phyloP scores from a whole-genome alignment of 768 basidiomycete species.

The Ramaria sp. region DNA sequence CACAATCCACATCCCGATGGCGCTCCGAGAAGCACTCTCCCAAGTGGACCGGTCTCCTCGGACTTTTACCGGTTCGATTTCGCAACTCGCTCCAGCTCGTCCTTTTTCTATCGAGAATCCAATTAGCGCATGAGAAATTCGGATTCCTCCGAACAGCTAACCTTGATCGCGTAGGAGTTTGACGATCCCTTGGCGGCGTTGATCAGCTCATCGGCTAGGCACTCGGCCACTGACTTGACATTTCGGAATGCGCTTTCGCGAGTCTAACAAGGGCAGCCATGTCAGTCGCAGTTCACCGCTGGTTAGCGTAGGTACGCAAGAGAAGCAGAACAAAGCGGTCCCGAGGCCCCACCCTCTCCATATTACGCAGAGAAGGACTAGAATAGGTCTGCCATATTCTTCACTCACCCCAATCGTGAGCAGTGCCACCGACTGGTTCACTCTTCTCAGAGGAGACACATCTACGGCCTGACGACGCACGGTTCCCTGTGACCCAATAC shows the following conservation, averaged over 20 bases:
- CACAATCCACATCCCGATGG: not conserved
- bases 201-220: constrained; percentile 98
- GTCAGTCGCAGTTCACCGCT: not conserved
- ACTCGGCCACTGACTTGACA: constrained; percentile 98
- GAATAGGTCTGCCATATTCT: not conserved
- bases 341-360: not conserved
- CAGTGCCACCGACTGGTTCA: constrained; percentile 94
- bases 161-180: constrained; percentile 99
- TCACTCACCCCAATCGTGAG: constrained; percentile 86
- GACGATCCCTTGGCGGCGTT: constrained; percentile 99
- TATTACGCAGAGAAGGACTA: not conserved
- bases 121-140: not conserved
- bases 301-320: not conserved
- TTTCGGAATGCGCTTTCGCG: constrained; percentile 99
- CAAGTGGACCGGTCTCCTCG: constrained; percentile 34
- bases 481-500: constrained; percentile 99
- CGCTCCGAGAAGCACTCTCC: constrained; percentile 2
- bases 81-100: constrained; percentile 99
- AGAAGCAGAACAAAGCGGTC: not conserved
- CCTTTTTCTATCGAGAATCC: constrained; percentile 66
- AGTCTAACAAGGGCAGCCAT: constrained; percentile 43
- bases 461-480: constrained; percentile 99
- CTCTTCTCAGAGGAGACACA: constrained; percentile 94
- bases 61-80: constrained; percentile 94
- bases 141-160: constrained; percentile 20